phyloP scores from a whole-genome alignment of 164 flowering plant genomes.

The Vitis cinerea region DNA sequence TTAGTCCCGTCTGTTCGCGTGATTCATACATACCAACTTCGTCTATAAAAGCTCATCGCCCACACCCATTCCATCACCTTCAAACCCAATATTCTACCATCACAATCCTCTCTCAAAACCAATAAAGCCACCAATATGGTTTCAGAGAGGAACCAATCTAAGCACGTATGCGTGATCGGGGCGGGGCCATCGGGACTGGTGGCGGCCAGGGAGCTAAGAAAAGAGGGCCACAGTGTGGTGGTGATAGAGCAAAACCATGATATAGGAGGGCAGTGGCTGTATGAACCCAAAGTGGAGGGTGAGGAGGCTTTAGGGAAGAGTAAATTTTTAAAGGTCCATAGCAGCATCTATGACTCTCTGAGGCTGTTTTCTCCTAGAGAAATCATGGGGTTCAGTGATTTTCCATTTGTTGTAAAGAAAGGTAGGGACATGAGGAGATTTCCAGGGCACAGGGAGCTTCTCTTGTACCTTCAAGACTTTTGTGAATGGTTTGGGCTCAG shows the following conservation, averaged over 20 bases:
- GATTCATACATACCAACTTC: too few species aligned
- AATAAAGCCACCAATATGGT: conserved; percentile 32
- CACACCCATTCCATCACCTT: too few species aligned
- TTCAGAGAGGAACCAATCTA: conserved; percentile 31
- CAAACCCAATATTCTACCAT: too few species aligned
- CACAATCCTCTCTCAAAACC: too few species aligned
- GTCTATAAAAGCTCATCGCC: too few species aligned
- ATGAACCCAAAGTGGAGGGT: conserved; percentile 48
- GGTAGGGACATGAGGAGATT: conserved; percentile 80
- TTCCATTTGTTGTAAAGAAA: conserved; percentile 66
- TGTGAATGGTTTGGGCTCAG: conserved; percentile 66
- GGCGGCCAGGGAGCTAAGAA: conserved; percentile 79
- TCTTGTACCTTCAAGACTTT: conserved; percentile 63
- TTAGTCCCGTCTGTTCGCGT: too few species aligned
- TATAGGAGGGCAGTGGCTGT: conserved; percentile 92
- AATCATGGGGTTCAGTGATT: conserved; percentile 84
- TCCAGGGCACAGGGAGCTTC: conserved; percentile 78
- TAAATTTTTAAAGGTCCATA: conserved; percentile 47
- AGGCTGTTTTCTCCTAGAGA: conserved; percentile 77
- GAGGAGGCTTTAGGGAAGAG: conserved; percentile 52
- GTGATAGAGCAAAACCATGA: conserved; percentile 82
- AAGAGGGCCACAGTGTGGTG: conserved; percentile 71
- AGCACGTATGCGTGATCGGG: conserved; percentile 79
- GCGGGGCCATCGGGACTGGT: conserved; percentile 90
- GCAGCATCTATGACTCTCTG: conserved; percentile 74